Evolutionary conservation across 2,329 filamentous ascomycete species (phyloP).

Genomic region (Pseudogymnoascus sp.): DNA sequence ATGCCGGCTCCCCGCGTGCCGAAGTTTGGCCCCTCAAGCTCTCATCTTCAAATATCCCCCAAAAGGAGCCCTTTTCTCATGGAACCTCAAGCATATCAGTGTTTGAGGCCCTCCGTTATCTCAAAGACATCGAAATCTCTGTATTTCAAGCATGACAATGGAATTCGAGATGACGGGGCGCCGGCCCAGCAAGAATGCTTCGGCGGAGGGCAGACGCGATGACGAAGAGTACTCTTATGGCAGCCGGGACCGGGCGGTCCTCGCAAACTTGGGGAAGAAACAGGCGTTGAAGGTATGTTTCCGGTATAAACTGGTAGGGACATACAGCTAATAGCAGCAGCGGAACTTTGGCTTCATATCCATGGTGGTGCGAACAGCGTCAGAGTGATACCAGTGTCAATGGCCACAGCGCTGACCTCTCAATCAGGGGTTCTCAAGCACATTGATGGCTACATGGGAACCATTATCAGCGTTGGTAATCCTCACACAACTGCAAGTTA

Average conservation of each 20-base stretch:
- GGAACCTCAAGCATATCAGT: slow-evolving; percentile 4
- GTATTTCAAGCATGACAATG: not conserved
- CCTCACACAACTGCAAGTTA: not conserved
- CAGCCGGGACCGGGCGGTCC: slow-evolving; percentile 20
- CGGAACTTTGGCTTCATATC: slow-evolving; percentile 43
- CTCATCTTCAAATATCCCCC: not conserved
- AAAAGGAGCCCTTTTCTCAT: not conserved
- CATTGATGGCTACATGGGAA: slow-evolving; percentile 48
- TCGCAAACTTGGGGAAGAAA: slow-evolving; percentile 23
- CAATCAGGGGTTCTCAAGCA: slow-evolving; percentile 38
- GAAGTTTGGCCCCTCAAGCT: not conserved
- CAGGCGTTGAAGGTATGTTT: slow-evolving; percentile 20
- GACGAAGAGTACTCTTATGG: slow-evolving; percentile 21
- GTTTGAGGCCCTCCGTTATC: not conserved
- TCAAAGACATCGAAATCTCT: not conserved
- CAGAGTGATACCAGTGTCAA: not conserved
- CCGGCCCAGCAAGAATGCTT: not conserved
- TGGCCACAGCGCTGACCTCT: slow-evolving; percentile 1
- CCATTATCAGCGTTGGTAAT: slow-evolving; percentile 28
- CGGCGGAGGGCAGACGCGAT: not conserved
- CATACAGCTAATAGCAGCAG: slow-evolving; percentile 13
- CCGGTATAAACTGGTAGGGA: not conserved
- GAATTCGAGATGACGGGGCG: slow-evolving; percentile 4
- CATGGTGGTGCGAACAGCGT: slow-evolving; percentile 30
- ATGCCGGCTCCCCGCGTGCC: not conserved